Percentiles rank a stretch among this genome's conserved stretches.
Evolutionary conservation across 2,329 filamentous ascomycete species (phyloP).

Genomic region (Fusarium fujikuroi): DNA sequence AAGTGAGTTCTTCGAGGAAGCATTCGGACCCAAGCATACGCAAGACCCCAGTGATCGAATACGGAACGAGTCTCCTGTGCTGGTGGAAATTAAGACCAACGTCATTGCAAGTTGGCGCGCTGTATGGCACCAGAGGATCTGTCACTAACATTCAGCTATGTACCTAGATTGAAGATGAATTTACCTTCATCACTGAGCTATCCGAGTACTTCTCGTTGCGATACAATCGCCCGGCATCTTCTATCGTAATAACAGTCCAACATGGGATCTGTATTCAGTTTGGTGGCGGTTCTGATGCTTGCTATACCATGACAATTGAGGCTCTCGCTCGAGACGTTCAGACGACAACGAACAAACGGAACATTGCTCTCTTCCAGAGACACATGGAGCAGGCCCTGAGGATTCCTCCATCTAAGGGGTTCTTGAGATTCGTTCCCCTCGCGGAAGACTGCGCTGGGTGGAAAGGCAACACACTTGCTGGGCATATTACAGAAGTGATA

Average conservation of each 20-base stretch:
- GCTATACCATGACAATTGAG: constrained; percentile 80
- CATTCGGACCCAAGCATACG: constrained; percentile 49
- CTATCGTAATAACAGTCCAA: constrained; percentile 79
- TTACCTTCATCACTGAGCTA: constrained; percentile 77
- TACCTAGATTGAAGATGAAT: constrained; percentile 76
- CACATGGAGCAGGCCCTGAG: constrained; percentile 77
- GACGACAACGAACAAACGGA: constrained; percentile 81
- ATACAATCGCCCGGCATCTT: constrained; percentile 78
- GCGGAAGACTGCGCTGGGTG: constrained; percentile 77
- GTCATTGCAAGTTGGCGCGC: constrained; percentile 41
- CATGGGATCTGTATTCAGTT: constrained; percentile 81
- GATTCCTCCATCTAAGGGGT: constrained; percentile 73
- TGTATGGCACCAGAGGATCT: background rate
- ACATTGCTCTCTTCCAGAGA: constrained; percentile 79
- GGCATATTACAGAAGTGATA: constrained; percentile 61
- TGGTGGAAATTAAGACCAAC: constrained; percentile 60
- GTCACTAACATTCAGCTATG: background rate
- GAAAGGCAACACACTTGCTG: constrained; percentile 75
- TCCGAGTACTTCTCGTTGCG: constrained; percentile 77
- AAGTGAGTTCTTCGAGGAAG: constrained; percentile 57
- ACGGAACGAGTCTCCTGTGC: constrained; percentile 65
- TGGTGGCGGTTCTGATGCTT: constrained; percentile 78
- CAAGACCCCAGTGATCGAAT: constrained; percentile 56
- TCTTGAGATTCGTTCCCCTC: constrained; percentile 77
- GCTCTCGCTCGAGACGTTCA: constrained; percentile 76